These are phyloP conservation scores for Torulaspora delbrueckii DNA, from an alignment of 805 yeast genomes.

Conservation along the genomic window DNA sequence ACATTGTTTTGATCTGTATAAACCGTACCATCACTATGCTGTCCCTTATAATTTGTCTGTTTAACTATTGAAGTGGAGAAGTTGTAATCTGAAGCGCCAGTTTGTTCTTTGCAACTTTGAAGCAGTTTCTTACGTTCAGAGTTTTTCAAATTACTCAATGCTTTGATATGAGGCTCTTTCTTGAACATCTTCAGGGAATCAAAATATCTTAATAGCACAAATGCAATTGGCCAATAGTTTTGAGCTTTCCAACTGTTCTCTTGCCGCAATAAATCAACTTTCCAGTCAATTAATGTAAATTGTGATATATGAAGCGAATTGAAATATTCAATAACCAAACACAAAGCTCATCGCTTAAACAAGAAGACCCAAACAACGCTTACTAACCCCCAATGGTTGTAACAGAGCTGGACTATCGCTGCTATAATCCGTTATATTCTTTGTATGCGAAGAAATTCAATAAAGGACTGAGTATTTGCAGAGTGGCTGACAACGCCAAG, in stretches of 20 bases:
- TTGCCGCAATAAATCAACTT: not conserved
- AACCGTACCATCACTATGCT: slow-evolving; percentile 52
- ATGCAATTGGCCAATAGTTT: not conserved
- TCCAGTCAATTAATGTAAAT: not conserved
- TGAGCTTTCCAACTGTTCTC: not conserved
- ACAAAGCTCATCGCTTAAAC: not conserved
- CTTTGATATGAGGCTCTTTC: slow-evolving; percentile 50
- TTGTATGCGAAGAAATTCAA: slow-evolving; percentile 13
- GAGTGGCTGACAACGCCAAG: slow-evolving; percentile 18
- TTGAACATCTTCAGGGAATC: slow-evolving; percentile 27
- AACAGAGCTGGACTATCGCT: slow-evolving; percentile 1
- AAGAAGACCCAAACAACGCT: not conserved
- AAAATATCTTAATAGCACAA: not conserved
- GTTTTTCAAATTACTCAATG: slow-evolving; percentile 72
- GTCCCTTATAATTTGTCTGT: slow-evolving; percentile 57
- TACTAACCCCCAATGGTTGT: not conserved
- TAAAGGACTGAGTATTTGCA: slow-evolving; percentile 16
- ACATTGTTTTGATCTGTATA: slow-evolving; percentile 58
- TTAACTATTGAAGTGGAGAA: slow-evolving; percentile 42
- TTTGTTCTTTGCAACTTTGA: slow-evolving; percentile 38
- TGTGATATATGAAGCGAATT: not conserved
- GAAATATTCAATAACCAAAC: not conserved
- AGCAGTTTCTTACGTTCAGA: slow-evolving; percentile 59
- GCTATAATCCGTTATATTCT: slow-evolving; percentile 19
- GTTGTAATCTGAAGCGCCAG: slow-evolving; percentile 40